These are phyloP conservation scores for Vitis hybrid DNA, from an alignment of 177 flowering plant species.

Conservation along the genomic window DNA sequence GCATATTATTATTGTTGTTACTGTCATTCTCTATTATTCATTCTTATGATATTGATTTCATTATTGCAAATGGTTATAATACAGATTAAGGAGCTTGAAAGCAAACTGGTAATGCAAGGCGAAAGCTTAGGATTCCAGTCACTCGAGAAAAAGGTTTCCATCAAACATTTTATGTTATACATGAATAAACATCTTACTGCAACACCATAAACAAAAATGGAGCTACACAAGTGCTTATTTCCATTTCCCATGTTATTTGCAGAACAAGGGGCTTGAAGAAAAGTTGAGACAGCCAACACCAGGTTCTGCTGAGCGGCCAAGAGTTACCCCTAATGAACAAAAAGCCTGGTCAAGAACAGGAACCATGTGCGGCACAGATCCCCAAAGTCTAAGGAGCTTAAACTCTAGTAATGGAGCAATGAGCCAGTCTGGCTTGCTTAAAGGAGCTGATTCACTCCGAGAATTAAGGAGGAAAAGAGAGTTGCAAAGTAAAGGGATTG, in stretches of 20 bases:
- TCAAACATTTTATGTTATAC: neutral
- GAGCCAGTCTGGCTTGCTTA: slow-evolving; percentile 31
- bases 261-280: slow-evolving; percentile 48
- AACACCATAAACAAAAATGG: neutral
- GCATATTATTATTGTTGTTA: neutral
- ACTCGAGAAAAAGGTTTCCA: slow-evolving; percentile 13
- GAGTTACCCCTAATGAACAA: slow-evolving; percentile 28
- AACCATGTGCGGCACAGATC: slow-evolving; percentile 28
- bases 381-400: slow-evolving; percentile 29
- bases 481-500: slow-evolving; percentile 37
- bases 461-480: slow-evolving; percentile 52
- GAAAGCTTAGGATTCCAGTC: neutral
- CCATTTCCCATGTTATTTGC: slow-evolving; percentile 10
- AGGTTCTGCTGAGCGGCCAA: slow-evolving; percentile 21
- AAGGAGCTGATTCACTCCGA: slow-evolving; percentile 39
- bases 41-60: neutral
- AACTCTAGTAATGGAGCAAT: slow-evolving; percentile 31
- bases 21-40: no score
- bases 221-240: neutral
- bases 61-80: neutral
- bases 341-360: slow-evolving; percentile 22
- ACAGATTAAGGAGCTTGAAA: slow-evolving; percentile 27
- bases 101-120: slow-evolving; percentile 10
- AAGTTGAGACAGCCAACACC: slow-evolving; percentile 28
- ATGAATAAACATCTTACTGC: neutral